Conservation (phyloP, 1,284 basidiomycete genomes). For the Marasmius tenuissimus region DNA sequence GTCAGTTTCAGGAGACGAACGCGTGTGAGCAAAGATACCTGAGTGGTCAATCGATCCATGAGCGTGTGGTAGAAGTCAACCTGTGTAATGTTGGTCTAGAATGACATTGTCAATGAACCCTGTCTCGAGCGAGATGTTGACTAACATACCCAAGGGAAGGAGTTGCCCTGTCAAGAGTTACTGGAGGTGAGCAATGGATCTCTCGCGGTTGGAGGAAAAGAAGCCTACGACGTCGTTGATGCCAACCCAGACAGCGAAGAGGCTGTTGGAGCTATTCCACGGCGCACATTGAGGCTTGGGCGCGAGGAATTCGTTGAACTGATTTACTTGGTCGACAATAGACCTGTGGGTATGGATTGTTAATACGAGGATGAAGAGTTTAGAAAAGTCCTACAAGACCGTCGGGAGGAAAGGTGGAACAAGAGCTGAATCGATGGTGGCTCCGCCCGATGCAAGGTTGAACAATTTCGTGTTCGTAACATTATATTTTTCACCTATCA, state of each 20-base stretch:
- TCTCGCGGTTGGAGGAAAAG: background rate
- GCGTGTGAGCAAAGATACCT: constrained; percentile 32
- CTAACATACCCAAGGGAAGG: constrained; percentile 48
- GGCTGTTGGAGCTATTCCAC: constrained; percentile 55
- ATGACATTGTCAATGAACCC: too few species aligned
- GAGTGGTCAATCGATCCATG: constrained; percentile 56
- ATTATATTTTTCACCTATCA: constrained; percentile 47
- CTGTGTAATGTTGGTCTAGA: constrained; percentile 55
- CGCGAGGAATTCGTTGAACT: constrained; percentile 54
- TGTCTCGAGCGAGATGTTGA: background rate
- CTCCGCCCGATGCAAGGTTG: constrained; percentile 60
- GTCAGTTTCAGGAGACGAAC: background rate
- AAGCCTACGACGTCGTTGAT: constrained; percentile 60
- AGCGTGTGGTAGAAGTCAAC: constrained; percentile 49
- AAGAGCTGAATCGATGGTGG: constrained; percentile 60
- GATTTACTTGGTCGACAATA: constrained; percentile 60
- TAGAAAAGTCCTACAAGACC: constrained; percentile 40
- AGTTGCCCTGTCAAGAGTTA: constrained; percentile 45
- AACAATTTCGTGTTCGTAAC: constrained; percentile 57
- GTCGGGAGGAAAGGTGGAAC: constrained; percentile 57
- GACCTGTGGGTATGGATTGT: constrained; percentile 36
- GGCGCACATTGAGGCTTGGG: constrained; percentile 48
- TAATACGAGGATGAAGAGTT: background rate
- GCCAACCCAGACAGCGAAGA: constrained; percentile 67
- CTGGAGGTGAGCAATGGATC: background rate